These are phyloP conservation scores for Tuber aestivum DNA, from an alignment of 495 filamentous ascomycete genomes.

Conservation along the genomic window DNA sequence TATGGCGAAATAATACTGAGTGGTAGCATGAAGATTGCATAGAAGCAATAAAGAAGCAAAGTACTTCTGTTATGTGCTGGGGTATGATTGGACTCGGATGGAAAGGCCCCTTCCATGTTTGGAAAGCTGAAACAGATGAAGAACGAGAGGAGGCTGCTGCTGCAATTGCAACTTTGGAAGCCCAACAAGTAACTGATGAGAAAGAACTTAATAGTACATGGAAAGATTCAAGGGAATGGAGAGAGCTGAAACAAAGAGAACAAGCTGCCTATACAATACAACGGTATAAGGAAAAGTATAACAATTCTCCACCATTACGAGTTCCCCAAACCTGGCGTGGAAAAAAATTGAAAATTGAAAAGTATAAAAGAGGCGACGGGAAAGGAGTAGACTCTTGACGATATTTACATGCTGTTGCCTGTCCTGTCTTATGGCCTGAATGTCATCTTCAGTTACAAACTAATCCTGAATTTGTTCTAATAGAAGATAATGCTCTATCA, in stretches of 20 bases:
- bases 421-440: slow-evolving; percentile 1
- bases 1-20: neutral
- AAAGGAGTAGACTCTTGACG: slow-evolving; percentile 5
- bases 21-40: neutral
- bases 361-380: neutral
- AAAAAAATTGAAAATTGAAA: neutral
- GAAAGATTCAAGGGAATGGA: neutral
- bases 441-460: neutral
- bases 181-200: slow-evolving; percentile 5
- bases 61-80: slow-evolving; percentile 1
- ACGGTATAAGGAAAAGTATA: neutral
- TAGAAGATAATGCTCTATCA: slow-evolving; percentile 1
- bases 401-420: neutral
- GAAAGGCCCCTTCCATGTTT: slow-evolving; percentile 3
- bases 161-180: slow-evolving; percentile 5
- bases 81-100: neutral
- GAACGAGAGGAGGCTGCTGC: neutral
- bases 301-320: neutral
- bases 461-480: slow-evolving; percentile 4
- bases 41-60: neutral
- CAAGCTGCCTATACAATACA: neutral
- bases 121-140: neutral
- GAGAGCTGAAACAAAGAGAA: neutral
- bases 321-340: neutral
- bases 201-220: neutral